These are phyloP conservation scores for Macroventuria anomochaeta DNA, from an alignment of 2,329 filamentous ascomycete genomes.

Conservation along the genomic window DNA sequence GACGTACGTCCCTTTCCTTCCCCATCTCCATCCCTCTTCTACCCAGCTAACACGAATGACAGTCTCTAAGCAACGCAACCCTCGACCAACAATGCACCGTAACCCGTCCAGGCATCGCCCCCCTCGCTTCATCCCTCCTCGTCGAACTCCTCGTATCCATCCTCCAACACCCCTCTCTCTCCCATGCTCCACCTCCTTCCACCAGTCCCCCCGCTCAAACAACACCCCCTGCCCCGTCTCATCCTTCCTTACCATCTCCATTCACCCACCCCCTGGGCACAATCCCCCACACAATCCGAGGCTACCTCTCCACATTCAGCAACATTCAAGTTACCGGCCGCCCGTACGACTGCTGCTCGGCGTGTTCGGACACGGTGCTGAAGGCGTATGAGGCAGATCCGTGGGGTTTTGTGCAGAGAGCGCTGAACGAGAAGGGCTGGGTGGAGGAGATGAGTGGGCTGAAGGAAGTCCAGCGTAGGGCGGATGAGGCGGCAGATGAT, in stretches of 20 bases:
- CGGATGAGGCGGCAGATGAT: constrained; percentile 56
- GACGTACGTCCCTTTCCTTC: constrained; percentile 70
- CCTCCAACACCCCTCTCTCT: constrained; percentile 68
- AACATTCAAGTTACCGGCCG: constrained; percentile 75
- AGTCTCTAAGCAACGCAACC: constrained; percentile 94
- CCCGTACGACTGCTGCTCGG: constrained; percentile 82
- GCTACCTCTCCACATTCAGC: constrained; percentile 75
- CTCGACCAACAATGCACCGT: constrained; percentile 98
- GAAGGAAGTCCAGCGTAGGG: constrained; percentile 66
- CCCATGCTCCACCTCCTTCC: constrained; percentile 42
- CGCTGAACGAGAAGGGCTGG: constrained; percentile 76
- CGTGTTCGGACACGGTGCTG: constrained; percentile 75
- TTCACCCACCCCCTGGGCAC: constrained; percentile 69
- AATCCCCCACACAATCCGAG: constrained; percentile 81
- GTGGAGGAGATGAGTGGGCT: constrained; percentile 78
- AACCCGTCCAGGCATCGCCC: constrained; percentile 88
- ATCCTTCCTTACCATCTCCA: constrained; percentile 42
- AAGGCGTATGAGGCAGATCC: constrained; percentile 70
- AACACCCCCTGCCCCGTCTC: constrained; percentile 19
- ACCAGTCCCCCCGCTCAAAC: constrained; percentile 21
- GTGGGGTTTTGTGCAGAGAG: constrained; percentile 79
- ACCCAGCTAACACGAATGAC: background rate
- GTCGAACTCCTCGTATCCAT: constrained; percentile 90
- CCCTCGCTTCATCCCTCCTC: constrained; percentile 87
- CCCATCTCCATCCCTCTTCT: background rate